phyloP scores from a whole-genome alignment of 192 early-diverging fungal genomes.

The Backusella westeae region DNA sequence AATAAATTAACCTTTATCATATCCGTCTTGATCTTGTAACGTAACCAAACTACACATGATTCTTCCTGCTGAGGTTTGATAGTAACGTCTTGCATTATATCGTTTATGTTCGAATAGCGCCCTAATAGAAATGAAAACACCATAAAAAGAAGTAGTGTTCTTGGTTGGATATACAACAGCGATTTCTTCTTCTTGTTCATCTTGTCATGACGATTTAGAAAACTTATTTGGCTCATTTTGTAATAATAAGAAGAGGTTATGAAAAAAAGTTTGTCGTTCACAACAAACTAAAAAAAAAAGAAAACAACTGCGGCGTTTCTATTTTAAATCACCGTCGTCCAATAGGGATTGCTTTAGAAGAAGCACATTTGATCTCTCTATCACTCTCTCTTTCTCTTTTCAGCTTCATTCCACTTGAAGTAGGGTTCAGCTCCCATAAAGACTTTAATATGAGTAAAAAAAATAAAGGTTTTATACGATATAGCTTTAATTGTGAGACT shows the following conservation, averaged over 20 bases:
- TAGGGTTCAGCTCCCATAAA: no score
- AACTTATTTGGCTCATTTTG: not conserved
- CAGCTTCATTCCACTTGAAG: no score
- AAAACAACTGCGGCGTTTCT: not conserved
- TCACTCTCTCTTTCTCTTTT: no score
- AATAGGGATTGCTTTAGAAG: no score
- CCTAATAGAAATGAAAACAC: not conserved
- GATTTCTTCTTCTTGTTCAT: not conserved
- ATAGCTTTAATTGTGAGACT: no score
- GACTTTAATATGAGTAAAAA: no score
- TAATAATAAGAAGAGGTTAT: not conserved
- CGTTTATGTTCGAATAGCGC: not conserved
- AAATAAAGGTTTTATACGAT: no score
- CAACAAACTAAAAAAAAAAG: not conserved
- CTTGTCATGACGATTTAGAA: not conserved
- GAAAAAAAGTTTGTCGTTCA: not conserved
- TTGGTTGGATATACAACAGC: not conserved
- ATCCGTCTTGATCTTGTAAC: not conserved
- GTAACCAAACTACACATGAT: not conserved
- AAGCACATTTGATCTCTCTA: no score
- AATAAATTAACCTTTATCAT: not conserved
- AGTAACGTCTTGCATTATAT: not conserved
- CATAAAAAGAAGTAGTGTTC: not conserved
- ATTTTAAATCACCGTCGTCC: no score
- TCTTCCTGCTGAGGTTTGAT: not conserved